Evolutionary conservation across 345 rosid species (phyloP).

Genomic region (Triadica sebifera): DNA sequence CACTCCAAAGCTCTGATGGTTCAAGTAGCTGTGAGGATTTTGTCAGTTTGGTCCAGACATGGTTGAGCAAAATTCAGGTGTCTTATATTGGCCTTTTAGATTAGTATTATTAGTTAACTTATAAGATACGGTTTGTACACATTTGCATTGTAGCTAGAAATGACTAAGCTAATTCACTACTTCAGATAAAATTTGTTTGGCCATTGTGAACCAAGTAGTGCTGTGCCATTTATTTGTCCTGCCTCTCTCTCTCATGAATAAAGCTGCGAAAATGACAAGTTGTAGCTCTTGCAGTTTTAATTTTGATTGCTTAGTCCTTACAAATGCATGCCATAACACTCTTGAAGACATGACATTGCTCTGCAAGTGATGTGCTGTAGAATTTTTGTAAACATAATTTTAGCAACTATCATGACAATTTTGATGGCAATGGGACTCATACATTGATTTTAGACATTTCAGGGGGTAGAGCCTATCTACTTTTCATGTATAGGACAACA

Average conservation of each 20-base stretch:
- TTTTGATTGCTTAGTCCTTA: background rate
- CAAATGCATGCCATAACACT: background rate
- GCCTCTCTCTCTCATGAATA: background rate
- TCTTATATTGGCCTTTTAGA: background rate
- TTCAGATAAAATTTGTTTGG: background rate
- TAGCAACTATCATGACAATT: background rate
- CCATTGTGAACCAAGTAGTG: background rate
- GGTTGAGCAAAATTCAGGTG: constrained; percentile 83
- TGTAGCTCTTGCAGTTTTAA: background rate
- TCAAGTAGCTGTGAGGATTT: constrained; percentile 75
- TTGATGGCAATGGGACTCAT: background rate
- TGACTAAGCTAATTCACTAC: background rate
- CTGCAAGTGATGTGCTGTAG: background rate
- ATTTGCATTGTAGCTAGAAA: background rate
- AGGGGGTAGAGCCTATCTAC: background rate
- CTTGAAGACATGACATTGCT: background rate
- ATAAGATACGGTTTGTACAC: background rate
- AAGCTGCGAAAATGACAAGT: background rate
- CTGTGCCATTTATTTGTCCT: background rate
- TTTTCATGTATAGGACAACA: background rate
- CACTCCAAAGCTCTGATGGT: constrained; percentile 61
- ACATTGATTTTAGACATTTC: background rate
- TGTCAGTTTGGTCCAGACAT: constrained; percentile 67
- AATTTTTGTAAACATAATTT: background rate
- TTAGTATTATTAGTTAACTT: background rate